A percentile compares a stretch with the other conserved stretches of the same genome.
These are phyloP conservation scores for Ampelomyces quisqualis DNA, from an alignment of 2,329 filamentous ascomycete genomes.

Conservation along the genomic window DNA sequence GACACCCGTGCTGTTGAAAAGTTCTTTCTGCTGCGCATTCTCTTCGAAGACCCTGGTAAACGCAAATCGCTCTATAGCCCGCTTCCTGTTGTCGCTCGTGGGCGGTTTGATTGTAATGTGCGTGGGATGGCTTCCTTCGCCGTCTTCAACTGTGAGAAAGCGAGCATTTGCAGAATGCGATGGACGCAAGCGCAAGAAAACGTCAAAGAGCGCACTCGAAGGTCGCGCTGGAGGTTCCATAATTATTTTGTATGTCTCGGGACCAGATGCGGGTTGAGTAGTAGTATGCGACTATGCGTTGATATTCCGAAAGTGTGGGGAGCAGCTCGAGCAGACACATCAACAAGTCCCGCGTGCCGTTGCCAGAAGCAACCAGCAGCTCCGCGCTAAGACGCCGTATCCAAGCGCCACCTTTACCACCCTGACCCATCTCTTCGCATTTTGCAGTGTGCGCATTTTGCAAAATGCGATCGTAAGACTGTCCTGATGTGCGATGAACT, in stretches of 20 bases:
- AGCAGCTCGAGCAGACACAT: conserved; percentile 10
- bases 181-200: conserved; percentile 76
- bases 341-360: conserved; percentile 16
- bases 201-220: conserved; percentile 72
- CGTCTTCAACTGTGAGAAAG: conserved; percentile 74
- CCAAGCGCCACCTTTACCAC: too few relatives aligned
- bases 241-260: conserved; percentile 14
- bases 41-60: conserved; percentile 95
- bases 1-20: conserved; percentile 80
- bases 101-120: conserved; percentile 61
- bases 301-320: conserved; percentile 4
- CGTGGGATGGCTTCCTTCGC: conserved; percentile 43
- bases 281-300: conserved; percentile 1
- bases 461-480: too few relatives aligned
- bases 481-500: too few relatives aligned
- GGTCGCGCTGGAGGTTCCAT: conserved; percentile 43
- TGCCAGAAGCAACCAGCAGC: conserved; percentile 14
- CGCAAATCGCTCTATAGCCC: conserved; percentile 88
- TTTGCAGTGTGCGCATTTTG: too few relatives aligned
- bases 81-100: conserved; percentile 76
- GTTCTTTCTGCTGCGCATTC: conserved; percentile 75
- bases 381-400: not conserved
- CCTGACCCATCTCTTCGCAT: too few relatives aligned
- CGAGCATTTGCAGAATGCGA: conserved; percentile 49
- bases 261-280: conserved; percentile 2